Evolutionary conservation across 768 basidiomycete species (phyloP), one percentile per base, ranked within the genome.

Genomic region (Terana coerulea): DNA sequence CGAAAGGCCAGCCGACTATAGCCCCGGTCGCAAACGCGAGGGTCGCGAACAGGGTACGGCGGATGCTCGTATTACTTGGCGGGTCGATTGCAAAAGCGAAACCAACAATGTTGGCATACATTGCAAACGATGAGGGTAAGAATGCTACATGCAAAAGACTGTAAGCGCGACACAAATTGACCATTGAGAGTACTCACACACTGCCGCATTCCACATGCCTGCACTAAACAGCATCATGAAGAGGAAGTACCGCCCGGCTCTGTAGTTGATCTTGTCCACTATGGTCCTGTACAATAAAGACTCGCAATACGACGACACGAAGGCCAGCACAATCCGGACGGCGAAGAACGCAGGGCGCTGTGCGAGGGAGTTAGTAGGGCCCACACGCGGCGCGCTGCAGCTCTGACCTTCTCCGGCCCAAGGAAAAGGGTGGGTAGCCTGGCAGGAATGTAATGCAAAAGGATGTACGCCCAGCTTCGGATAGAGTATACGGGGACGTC

Each of bases 1-100:
- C 76, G 66, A 99, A 99, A 5, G 97, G 97, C 97, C 97, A 99
- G 5, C 95, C 97, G 29, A 98, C 79, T 44, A 98, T 80, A 1
- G 84, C 91, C 5, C 91, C 95, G 5, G 82, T 64, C 1, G 90
- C 91, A 64, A 93, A 91, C 42, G 76, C 69, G 40, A 86, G 52
- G 0, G 89, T 89, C 0, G 88, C 82, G 7, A 75, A 69, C 24
- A 87, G 65, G 9, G 87, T 84, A 29, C 87, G 76, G 40, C 72
- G 72, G 53, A 71, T 64, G 61, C 85, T 77, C 34, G 64, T 61
- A 55, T 72, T 62, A 58, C 75, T 82, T 0, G 86, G 72, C 3
- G 86, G 82, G 36, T 75, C 72, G 36, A 88, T 64, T 2, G 79
- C 79, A 59, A 78, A 88, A 0, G 91, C 80, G 53, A 81, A 85